Evolutionary conservation across 2,329 filamentous ascomycete species (phyloP).

Genomic region (Diplodia seriata): DNA sequence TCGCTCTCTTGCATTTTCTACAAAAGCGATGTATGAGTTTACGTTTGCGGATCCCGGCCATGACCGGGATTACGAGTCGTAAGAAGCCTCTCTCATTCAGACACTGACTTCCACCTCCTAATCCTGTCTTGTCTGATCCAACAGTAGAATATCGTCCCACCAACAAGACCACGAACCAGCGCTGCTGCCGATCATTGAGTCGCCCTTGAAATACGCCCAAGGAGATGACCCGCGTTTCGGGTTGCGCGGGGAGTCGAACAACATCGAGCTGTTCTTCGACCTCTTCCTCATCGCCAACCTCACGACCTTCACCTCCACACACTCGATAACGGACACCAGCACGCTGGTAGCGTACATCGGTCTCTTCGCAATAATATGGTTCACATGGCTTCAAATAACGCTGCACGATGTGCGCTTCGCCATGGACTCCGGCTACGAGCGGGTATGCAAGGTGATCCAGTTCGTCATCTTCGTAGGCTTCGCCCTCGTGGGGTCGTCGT

Average conservation of each 20-base stretch:
- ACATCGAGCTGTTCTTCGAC: slow-evolving; percentile 62
- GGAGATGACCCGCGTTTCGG: slow-evolving; percentile 19
- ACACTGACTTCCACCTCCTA: not conserved
- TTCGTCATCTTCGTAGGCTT: slow-evolving; percentile 68
- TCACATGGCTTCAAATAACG: slow-evolving; percentile 67
- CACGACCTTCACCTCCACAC: slow-evolving; percentile 62
- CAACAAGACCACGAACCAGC: not conserved
- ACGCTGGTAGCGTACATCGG: slow-evolving; percentile 52
- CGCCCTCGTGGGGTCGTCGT: slow-evolving; percentile 59
- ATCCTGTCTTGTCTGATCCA: not conserved
- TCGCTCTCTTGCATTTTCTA: not conserved
- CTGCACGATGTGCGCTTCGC: slow-evolving; percentile 69
- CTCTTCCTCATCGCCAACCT: slow-evolving; percentile 67
- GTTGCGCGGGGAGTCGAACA: slow-evolving; percentile 33
- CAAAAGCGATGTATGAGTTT: slow-evolving; percentile 12
- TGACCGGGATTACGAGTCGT: not conserved
- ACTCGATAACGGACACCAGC: slow-evolving; percentile 56
- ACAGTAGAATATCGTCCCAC: not conserved
- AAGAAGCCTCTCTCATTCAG: not conserved
- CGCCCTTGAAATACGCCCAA: slow-evolving; percentile 12
- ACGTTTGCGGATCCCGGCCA: not conserved
- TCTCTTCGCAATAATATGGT: slow-evolving; percentile 65
- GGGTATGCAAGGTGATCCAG: slow-evolving; percentile 63
- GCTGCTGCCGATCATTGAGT: slow-evolving; percentile 7
- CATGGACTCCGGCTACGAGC: slow-evolving; percentile 66